These are phyloP conservation scores for Periconia sp. DNA, from an alignment of 2,329 filamentous ascomycete genomes.

Conservation along the genomic window DNA sequence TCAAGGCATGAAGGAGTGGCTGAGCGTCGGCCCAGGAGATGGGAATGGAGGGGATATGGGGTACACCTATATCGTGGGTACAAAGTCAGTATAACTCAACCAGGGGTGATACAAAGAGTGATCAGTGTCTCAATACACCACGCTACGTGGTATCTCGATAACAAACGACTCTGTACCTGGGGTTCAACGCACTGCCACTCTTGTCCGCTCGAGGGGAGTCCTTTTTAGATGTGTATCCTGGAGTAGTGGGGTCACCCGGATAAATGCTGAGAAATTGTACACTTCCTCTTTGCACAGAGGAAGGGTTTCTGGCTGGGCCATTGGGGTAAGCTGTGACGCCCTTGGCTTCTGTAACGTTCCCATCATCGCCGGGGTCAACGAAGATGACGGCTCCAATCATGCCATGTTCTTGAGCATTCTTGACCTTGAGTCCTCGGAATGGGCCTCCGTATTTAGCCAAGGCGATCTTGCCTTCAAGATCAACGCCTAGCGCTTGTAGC, in stretches of 20 bases:
- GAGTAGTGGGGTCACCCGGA: conserved; percentile 43
- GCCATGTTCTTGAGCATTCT: conserved; percentile 49
- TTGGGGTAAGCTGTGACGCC: conserved; percentile 47
- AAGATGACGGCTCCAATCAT: conserved; percentile 52
- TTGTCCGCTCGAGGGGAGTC: conserved; percentile 71
- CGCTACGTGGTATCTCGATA: no score
- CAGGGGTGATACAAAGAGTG: no score
- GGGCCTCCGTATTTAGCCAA: conserved; percentile 50
- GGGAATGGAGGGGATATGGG: conserved; percentile 81
- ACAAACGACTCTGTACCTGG: no score
- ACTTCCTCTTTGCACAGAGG: conserved; percentile 49
- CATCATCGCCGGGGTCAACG: conserved; percentile 50
- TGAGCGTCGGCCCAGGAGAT: conserved; percentile 82
- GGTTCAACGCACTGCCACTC: conserved; percentile 56
- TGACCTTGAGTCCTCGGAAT: conserved; percentile 52
- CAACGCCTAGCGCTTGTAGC: conserved; percentile 44
- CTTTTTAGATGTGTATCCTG: conserved; percentile 78
- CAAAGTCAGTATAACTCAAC: no score
- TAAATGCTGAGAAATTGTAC: conserved; percentile 65
- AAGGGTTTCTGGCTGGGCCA: conserved; percentile 49
- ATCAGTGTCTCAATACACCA: no score
- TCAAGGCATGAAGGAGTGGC: conserved; percentile 78
- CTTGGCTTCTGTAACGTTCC: conserved; percentile 50
- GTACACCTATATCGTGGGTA: no score
- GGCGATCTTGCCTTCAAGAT: conserved; percentile 52